Evolutionary conservation across 78 protist species (phyloP).

Genomic region (Trichosphaerium sp.): DNA sequence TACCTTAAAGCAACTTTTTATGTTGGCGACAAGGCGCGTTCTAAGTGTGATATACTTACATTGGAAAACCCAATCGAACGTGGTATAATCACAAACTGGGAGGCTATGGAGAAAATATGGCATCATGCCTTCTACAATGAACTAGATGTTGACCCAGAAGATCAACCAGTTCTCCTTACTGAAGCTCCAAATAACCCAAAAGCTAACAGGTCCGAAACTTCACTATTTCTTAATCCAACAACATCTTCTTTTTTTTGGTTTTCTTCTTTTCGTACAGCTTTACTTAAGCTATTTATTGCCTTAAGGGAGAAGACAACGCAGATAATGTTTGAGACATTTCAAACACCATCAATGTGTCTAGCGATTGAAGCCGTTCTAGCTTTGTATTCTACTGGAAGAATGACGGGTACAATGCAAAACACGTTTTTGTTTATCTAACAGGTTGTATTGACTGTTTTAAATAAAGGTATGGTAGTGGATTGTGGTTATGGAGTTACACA

Average conservation of each 20-base stretch:
- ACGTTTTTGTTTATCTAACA: not conserved
- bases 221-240: constrained; percentile 10
- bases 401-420: constrained; percentile 30
- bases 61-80: too few species aligned
- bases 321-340: too few species aligned
- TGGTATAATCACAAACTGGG: constrained; percentile 52
- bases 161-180: constrained; percentile 11
- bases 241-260: constrained; percentile 28
- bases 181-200: constrained; percentile 16
- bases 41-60: too few species aligned
- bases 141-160: constrained; percentile 15
- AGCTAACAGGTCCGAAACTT: constrained; percentile 1
- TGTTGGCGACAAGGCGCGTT: too few species aligned
- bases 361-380: constrained; percentile 9
- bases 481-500: not conserved
- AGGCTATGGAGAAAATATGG: too few species aligned
- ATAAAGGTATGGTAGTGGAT: not conserved
- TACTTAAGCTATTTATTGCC: not conserved
- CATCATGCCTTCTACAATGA: constrained; percentile 21
- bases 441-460: not conserved
- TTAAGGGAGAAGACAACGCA: too few species aligned
- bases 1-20: too few species aligned
- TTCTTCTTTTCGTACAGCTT: too few species aligned
- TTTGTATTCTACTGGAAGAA: constrained; percentile 19
- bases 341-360: constrained; percentile 26